These are phyloP conservation scores for Sporothrix phasma DNA, from an alignment of 2,329 filamentous ascomycete species.

Conservation along the genomic window DNA sequence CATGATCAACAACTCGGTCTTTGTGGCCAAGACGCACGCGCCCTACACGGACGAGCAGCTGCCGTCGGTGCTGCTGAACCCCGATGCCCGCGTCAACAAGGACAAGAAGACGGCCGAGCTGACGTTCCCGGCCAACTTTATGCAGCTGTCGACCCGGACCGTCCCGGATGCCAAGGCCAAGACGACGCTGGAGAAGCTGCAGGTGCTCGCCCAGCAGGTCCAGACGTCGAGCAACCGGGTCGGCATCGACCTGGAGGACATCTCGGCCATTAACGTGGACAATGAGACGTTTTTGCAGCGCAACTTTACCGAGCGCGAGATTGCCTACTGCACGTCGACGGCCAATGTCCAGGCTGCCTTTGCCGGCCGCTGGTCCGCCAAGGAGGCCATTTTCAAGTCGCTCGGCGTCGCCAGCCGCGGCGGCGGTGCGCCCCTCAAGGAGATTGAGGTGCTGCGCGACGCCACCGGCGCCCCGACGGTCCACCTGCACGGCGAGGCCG, in stretches of 20 bases:
- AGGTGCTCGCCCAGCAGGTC: slow-evolving; percentile 60
- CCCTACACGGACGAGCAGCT: slow-evolving; percentile 87
- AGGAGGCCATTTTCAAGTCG: slow-evolving; percentile 98
- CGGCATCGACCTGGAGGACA: slow-evolving; percentile 87
- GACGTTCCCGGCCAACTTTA: slow-evolving; percentile 59
- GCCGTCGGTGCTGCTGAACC: slow-evolving; percentile 84
- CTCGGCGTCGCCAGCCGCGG: slow-evolving; percentile 79
- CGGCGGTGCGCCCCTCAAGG: slow-evolving; percentile 78
- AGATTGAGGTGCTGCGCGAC: slow-evolving; percentile 84
- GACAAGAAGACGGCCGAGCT: slow-evolving; percentile 83
- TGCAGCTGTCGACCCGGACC: slow-evolving; percentile 48
- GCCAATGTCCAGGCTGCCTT: slow-evolving; percentile 70
- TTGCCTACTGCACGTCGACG: slow-evolving; percentile 70
- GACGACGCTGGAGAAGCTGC: slow-evolving; percentile 64
- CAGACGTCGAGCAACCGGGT: slow-evolving; percentile 63
- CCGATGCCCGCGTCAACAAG: slow-evolving; percentile 70
- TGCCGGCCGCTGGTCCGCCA: slow-evolving; percentile 91
- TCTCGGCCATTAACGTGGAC: slow-evolving; percentile 77
- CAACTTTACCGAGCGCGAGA: slow-evolving; percentile 82
- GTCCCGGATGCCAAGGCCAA: slow-evolving; percentile 35
- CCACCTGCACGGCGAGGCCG: slow-evolving; percentile 73
- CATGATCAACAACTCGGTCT: slow-evolving; percentile 94
- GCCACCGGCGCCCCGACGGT: slow-evolving; percentile 76
- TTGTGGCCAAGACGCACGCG: slow-evolving; percentile 85
- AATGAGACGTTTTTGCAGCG: slow-evolving; percentile 91